phyloP scores from a whole-genome alignment of 2,329 filamentous ascomycete species.

The Sclerotiophoma versabilis region DNA sequence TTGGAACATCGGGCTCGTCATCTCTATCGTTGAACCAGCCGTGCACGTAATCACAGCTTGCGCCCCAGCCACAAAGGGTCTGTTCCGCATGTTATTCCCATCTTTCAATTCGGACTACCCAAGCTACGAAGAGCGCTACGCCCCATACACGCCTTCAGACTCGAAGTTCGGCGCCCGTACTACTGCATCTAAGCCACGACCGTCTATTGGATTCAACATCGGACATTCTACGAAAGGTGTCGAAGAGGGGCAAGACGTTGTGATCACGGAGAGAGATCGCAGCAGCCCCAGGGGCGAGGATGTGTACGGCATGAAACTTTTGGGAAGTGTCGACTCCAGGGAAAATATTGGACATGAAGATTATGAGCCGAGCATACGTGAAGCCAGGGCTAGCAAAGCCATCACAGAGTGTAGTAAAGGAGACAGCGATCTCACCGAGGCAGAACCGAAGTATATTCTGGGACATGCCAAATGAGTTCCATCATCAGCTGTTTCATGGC shows the following conservation, averaged over 20 bases:
- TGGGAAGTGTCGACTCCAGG: conserved; percentile 25
- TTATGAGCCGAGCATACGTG: conserved; percentile 2
- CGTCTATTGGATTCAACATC: conserved; percentile 20
- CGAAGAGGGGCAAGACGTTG: conserved; percentile 14
- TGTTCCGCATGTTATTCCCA: conserved; percentile 48
- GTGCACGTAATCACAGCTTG: conserved; percentile 62
- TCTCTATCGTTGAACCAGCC: conserved; percentile 50
- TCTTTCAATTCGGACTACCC: conserved; percentile 36
- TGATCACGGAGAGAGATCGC: conserved; percentile 17
- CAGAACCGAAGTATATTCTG: conserved; percentile 24
- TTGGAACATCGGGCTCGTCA: conserved; percentile 48
- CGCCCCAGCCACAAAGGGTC: conserved; percentile 60
- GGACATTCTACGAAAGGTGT: conserved; percentile 14
- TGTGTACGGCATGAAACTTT: conserved; percentile 25
- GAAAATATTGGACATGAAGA: conserved; percentile 17
- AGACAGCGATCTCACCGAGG: conserved; percentile 12
- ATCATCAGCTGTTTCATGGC: not conserved
- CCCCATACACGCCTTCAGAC: conserved; percentile 6
- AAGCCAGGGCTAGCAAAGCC: conserved; percentile 18
- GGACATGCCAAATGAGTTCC: conserved; percentile 1
- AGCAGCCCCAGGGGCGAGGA: conserved; percentile 8
- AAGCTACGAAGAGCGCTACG: conserved; percentile 22
- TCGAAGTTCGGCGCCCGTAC: conserved; percentile 18
- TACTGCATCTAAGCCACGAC: conserved; percentile 4
- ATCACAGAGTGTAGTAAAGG: conserved; percentile 25